Evolutionary conservation across 352 stramenopile species (phyloP).

Genomic region (Blastocystis sp.): DNA sequence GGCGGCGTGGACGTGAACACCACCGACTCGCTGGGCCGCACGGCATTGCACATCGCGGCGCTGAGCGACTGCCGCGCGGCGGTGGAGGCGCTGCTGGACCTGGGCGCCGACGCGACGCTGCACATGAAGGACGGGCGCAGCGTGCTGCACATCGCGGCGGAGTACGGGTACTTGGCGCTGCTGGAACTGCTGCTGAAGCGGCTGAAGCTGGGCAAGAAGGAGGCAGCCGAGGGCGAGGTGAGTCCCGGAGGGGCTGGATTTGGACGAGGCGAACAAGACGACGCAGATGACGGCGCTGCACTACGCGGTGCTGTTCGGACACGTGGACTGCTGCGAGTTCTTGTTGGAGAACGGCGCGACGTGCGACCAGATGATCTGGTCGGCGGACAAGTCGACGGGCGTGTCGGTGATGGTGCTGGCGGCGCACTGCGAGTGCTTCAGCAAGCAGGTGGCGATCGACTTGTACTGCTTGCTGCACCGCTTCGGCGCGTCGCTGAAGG

Average conservation of each 20-base stretch:
- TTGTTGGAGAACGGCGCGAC: constrained; percentile 56
- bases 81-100: constrained; percentile 66
- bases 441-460: constrained; percentile 52
- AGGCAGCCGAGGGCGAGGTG: constrained; percentile 45
- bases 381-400: not conserved
- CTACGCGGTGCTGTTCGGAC: constrained; percentile 65
- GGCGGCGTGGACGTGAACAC: constrained; percentile 6
- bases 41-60: constrained; percentile 69
- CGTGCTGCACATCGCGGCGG: constrained; percentile 68
- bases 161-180: constrained; percentile 69
- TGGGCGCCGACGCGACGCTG: constrained; percentile 63
- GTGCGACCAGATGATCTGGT: constrained; percentile 66
- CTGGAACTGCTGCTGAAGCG: constrained; percentile 22
- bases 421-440: constrained; percentile 56
- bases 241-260: constrained; percentile 38
- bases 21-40: constrained; percentile 70
- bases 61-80: constrained; percentile 49
- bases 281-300: constrained; percentile 28
- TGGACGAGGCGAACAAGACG: constrained; percentile 48
- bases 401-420: constrained; percentile 52
- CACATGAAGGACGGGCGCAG: constrained; percentile 70
- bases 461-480: constrained; percentile 56
- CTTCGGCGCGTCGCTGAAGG: constrained; percentile 55
- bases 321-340: constrained; percentile 65
- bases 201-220: constrained; percentile 25